These are phyloP conservation scores for Xylaria sp. DNA, from an alignment of 2,329 filamentous ascomycete species.

Conservation along the genomic window DNA sequence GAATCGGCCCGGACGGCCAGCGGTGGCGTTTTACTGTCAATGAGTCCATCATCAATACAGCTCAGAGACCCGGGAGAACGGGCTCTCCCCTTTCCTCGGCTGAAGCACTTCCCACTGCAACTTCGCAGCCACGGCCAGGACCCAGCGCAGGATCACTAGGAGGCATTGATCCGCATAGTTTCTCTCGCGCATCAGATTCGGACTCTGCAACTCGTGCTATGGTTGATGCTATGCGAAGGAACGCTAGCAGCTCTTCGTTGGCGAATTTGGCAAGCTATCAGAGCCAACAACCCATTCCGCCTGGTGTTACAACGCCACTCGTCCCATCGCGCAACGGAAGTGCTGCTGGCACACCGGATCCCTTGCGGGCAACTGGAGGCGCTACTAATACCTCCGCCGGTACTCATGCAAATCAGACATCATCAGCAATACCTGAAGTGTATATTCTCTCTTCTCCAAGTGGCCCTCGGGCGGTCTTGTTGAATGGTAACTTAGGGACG, in stretches of 20 bases:
- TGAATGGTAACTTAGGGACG: constrained; percentile 57
- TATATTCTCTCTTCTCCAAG: constrained; percentile 66
- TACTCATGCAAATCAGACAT: constrained; percentile 27
- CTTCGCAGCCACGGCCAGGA: constrained; percentile 33
- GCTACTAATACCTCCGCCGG: constrained; percentile 37
- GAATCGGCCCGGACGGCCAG: constrained; percentile 56
- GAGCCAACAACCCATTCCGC: constrained; percentile 45
- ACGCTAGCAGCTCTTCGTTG: constrained; percentile 53
- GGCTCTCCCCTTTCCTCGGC: constrained; percentile 34
- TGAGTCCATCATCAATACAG: constrained; percentile 43
- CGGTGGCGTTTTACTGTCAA: constrained; percentile 59
- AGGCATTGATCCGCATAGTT: constrained; percentile 52
- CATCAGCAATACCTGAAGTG: constrained; percentile 52
- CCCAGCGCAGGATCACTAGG: constrained; percentile 44
- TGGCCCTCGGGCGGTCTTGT: constrained; percentile 62
- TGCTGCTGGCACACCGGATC: constrained; percentile 56
- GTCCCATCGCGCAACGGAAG: constrained; percentile 50
- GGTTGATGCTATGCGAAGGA: constrained; percentile 58
- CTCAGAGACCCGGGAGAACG: constrained; percentile 29
- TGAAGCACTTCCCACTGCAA: constrained; percentile 24
- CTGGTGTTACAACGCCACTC: constrained; percentile 51
- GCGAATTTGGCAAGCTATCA: constrained; percentile 43
- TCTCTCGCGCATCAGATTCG: constrained; percentile 53
- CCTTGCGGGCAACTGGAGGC: constrained; percentile 42
- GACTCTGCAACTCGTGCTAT: constrained; percentile 50